Conservation (phyloP, 768 basidiomycete genomes). For the Xanthoconium stramineum region DNA sequence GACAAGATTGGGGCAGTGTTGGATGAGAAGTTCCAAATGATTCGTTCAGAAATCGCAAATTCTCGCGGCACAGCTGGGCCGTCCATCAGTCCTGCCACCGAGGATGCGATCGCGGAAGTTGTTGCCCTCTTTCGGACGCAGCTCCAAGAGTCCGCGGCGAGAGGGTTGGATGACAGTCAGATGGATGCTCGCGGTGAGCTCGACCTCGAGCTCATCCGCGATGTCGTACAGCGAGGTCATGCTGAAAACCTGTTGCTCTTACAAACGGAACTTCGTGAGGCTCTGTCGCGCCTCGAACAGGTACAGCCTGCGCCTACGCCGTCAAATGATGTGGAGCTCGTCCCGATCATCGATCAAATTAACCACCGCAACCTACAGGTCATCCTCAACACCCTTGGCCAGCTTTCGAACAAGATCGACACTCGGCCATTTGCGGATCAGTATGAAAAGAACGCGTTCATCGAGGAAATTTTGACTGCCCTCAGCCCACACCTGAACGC, state of each 20-base stretch:
- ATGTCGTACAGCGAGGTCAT: conserved; percentile 65
- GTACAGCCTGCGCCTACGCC: conserved; percentile 11
- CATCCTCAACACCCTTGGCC: conserved; percentile 57
- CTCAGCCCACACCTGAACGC: conserved; percentile 61
- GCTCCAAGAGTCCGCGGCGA: conserved; percentile 58
- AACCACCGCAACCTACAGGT: conserved; percentile 55
- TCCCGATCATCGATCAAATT: conserved; percentile 54
- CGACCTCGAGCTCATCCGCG: conserved; percentile 73
- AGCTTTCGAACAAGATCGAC: conserved; percentile 35
- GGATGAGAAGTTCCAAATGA: conserved; percentile 61
- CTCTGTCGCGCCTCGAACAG: conserved; percentile 44
- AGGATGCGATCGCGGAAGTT: conserved; percentile 63
- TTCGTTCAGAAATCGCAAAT: conserved; percentile 41
- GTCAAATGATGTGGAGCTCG: conserved; percentile 31
- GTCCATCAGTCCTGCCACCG: conserved; percentile 44
- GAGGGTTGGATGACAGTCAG: conserved; percentile 57
- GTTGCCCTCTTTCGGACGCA: conserved; percentile 66
- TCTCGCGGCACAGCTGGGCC: conserved; percentile 23
- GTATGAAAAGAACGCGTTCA: conserved; percentile 55
- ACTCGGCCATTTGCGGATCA: conserved; percentile 35
- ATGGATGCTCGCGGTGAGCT: conserved; percentile 74
- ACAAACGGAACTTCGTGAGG: conserved; percentile 55
- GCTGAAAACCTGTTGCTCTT: conserved; percentile 55
- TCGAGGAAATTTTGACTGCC: conserved; percentile 56
- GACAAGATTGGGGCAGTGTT: conserved; percentile 59